Evolutionary conservation across 805 yeast genomes (phyloP), one percentile per base, ranked within the genome.

Genomic region (Yamadazyma akitaensis): DNA sequence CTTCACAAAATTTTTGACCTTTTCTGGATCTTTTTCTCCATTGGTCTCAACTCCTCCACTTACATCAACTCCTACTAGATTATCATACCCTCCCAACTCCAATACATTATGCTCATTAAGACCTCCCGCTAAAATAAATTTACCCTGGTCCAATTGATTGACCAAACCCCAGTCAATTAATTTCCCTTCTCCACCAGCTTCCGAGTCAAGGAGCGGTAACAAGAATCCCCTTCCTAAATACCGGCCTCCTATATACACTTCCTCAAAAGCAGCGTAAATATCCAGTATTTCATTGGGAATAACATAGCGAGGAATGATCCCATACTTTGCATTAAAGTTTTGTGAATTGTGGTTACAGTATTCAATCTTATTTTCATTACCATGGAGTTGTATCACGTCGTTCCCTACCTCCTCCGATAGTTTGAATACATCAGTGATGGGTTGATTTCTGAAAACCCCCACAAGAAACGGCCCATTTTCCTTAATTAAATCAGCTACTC

Each of bases 31-130:
- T 64, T 92, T 94, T 0, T 54, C 62, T 2, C 96, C 96, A 37
- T 80, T 60, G 0, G 84, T 80, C 61, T 94, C 99, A 1, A 91
- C 96, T 1, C 99, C 99, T 9, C 97, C 90, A 58, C 96, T 85
- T 6, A 94, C 98, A 65, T 92, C 99, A 21, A 87, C 92, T 3
- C 97, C 98, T 32, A 82, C 60, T n/a, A 87, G 81, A 19, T 94
- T 92, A 0, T 60, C 53, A 11, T 77, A 62, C n/a, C 40, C 50
- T 1, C 49, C 40, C 0, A 96, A 95, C 1, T 62, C 60, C 0
- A 48, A 47, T 5, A 94, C 88, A 56, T 91, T 94, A 1, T 75
- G 81, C 0, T 94, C 88, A 0, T 75, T 83, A 47, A 94, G 72
- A 0, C 99, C 99, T 5, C 99, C 99, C 0, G 98, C 98, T 24